Percentiles rank a stretch among this genome's conserved stretches.
Evolutionary conservation across 305 asterid genomes (phyloP).

Genomic region (Plantago coronopus): DNA sequence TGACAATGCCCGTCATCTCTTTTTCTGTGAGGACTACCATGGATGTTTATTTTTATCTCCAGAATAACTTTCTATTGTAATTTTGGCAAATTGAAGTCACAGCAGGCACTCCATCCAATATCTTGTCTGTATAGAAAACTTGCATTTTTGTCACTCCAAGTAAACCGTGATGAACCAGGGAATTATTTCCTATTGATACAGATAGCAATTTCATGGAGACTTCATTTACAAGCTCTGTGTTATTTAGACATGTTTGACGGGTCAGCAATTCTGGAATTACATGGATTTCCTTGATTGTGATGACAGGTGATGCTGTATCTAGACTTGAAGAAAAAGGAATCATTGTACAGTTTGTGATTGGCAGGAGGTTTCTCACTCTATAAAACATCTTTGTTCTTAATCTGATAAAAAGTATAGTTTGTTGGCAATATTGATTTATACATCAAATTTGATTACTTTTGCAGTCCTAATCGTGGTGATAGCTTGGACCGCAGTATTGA

Average conservation of each 20-base stretch:
- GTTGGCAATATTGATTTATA: conserved; percentile 17
- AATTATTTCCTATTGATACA: conserved; percentile 4
- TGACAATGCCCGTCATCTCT: background rate
- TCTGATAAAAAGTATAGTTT: conserved; percentile 9
- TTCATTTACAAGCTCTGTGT: conserved; percentile 3
- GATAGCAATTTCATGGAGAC: conserved; percentile 6
- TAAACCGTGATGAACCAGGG: no score
- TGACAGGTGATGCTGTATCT: conserved; percentile 61
- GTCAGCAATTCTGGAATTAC: conserved; percentile 1
- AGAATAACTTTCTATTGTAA: background rate
- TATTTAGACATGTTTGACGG: conserved; percentile 11
- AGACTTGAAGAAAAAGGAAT: conserved; percentile 85
- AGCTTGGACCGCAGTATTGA: conserved; percentile 94
- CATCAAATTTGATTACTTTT: conserved; percentile 28
- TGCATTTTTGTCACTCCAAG: no score
- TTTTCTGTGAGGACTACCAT: background rate
- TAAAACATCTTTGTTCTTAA: conserved; percentile 19
- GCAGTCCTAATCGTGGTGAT: conserved; percentile 95
- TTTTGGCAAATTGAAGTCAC: no score
- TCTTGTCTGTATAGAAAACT: no score
- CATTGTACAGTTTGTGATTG: conserved; percentile 77
- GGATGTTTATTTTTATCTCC: background rate
- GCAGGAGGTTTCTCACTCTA: conserved; percentile 65
- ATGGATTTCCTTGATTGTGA: conserved; percentile 19
- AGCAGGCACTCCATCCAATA: no score